These are phyloP conservation scores for Potentilla sterilis DNA, from an alignment of 306 rosid genomes.

Conservation along the genomic window DNA sequence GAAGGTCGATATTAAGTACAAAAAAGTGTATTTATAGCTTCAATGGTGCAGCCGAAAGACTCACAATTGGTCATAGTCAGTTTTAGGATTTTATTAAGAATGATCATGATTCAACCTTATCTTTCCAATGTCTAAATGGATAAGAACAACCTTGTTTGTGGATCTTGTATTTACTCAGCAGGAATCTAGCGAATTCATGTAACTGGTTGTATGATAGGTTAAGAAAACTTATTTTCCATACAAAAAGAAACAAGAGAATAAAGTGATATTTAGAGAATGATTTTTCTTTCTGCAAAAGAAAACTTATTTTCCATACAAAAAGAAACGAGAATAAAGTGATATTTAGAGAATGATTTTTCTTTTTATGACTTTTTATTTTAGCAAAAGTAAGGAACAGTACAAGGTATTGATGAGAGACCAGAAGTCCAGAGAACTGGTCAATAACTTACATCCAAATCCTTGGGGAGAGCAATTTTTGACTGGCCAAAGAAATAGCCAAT, in stretches of 20 bases:
- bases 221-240: conserved; percentile 17
- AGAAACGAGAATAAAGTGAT: neutral
- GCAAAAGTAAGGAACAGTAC: neutral
- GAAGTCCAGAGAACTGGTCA: neutral
- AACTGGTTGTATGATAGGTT: neutral
- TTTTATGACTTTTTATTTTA: neutral
- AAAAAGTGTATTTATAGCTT: conserved; percentile 1
- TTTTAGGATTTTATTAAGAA: neutral
- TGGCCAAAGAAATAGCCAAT: conserved; percentile 94
- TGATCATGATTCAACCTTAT: neutral
- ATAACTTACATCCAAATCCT: conserved; percentile 54
- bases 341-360: conserved; percentile 3
- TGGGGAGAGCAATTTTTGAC: conserved; percentile 66
- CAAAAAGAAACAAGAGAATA: neutral
- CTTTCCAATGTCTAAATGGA: neutral
- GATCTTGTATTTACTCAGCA: neutral
- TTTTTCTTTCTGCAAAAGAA: neutral
- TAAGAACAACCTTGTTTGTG: neutral
- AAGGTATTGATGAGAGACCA: neutral
- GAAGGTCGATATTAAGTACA: conserved; percentile 21
- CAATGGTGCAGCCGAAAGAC: neutral
- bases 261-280: neutral
- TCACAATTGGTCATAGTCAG: neutral
- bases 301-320: conserved; percentile 17
- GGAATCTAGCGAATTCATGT: neutral